Evolutionary conservation across 192 early-diverging fungal genomes (phyloP).

Genomic region (Cladochytrium replicatum): DNA sequence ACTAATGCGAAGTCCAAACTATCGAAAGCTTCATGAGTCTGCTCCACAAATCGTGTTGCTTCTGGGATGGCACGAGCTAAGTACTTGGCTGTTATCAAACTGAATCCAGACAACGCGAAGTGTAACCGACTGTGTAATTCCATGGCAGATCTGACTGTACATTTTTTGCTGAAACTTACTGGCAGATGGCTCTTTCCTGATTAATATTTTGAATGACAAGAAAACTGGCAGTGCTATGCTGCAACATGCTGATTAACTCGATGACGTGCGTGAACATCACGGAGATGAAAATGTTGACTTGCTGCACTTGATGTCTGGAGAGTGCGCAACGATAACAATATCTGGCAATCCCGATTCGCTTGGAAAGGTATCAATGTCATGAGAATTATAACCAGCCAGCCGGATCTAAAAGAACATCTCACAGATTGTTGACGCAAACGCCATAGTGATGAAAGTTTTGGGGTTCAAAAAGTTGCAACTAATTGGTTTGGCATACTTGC

Average conservation of each 20-base stretch:
- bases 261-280: slow-evolving; percentile 17
- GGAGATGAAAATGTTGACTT: background rate
- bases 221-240: slow-evolving; percentile 23
- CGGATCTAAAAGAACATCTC: too few species aligned
- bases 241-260: slow-evolving; percentile 33
- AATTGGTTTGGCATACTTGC: too few species aligned
- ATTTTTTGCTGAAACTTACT: too few species aligned
- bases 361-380: slow-evolving; percentile 12
- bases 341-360: slow-evolving; percentile 19
- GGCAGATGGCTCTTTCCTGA: too few species aligned
- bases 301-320: slow-evolving; percentile 11
- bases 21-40: slow-evolving; percentile 23
- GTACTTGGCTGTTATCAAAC: too few species aligned
- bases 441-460: slow-evolving; percentile 15
- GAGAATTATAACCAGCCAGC: background rate
- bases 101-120: too few species aligned
- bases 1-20: slow-evolving; percentile 17
- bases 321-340: slow-evolving; percentile 27
- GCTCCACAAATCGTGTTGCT: slow-evolving; percentile 21
- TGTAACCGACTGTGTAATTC: too few species aligned
- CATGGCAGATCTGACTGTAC: too few species aligned
- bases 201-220: slow-evolving; percentile 31
- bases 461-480: slow-evolving; percentile 18
- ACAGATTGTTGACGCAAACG: slow-evolving; percentile 25
- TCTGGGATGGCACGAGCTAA: too few species aligned